These are phyloP conservation scores for Daldinia bambusicola DNA, from an alignment of 495 filamentous ascomycete species.

Conservation along the genomic window DNA sequence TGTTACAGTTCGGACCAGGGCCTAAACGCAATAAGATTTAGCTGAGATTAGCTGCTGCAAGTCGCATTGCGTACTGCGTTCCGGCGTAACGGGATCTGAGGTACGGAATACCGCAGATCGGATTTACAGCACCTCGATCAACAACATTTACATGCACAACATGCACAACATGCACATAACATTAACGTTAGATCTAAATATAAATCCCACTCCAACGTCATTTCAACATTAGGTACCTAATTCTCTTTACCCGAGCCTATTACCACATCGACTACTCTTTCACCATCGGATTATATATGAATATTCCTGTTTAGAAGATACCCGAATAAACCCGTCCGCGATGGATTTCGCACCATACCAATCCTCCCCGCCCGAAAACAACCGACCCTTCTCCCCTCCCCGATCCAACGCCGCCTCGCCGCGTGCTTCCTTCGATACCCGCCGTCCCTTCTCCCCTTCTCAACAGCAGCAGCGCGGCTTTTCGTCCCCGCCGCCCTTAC, in stretches of 20 bases:
- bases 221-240: conserved; percentile 6
- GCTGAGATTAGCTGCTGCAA: conserved; percentile 15
- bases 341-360: conserved; percentile 99
- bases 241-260: too few relatives aligned
- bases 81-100: conserved; percentile 11
- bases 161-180: too few relatives aligned
- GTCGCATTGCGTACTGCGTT: conserved; percentile 20
- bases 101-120: not conserved
- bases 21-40: conserved; percentile 2
- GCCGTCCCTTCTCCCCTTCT: conserved; percentile 60
- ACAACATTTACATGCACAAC: not conserved
- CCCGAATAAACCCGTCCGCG: not conserved
- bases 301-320: not conserved
- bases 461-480: conserved; percentile 46
- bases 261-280: not conserved
- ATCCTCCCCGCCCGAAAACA: conserved; percentile 80
- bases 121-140: conserved; percentile 5
- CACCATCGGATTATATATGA: not conserved
- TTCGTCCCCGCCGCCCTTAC: conserved; percentile 58
- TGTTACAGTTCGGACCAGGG: not conserved
- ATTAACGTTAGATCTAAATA: conserved; percentile 26
- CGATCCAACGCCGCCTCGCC: conserved; percentile 62
- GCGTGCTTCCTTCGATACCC: conserved; percentile 59
- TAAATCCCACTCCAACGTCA: conserved; percentile 32
- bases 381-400: conserved; percentile 76